Percentiles rank a stretch among this genome's conserved stretches.
Evolutionary conservation across 306 rosid species (phyloP).

Genomic region (Trichosanthes truncata): DNA sequence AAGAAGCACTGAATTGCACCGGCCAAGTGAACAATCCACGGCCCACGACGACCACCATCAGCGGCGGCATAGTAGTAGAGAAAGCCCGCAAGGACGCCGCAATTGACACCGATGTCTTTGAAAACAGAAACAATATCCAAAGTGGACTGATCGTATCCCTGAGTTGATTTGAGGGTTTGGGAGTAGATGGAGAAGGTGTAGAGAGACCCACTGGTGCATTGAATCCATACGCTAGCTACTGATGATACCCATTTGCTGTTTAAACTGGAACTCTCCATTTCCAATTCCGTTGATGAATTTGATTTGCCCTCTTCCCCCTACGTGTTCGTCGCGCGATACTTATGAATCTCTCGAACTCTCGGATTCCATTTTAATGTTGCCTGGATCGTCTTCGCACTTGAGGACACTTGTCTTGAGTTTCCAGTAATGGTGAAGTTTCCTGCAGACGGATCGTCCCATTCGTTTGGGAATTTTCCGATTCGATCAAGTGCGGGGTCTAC

Average conservation of each 20-base stretch:
- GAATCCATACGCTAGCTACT: constrained; percentile 75
- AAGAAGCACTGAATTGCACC: constrained; percentile 58
- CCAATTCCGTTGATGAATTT: constrained; percentile 13
- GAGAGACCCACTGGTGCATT: constrained; percentile 71
- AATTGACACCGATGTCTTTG: constrained; percentile 85
- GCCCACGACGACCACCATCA: constrained; percentile 26
- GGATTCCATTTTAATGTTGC: neutral
- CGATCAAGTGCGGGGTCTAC: neutral
- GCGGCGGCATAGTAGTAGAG: constrained; percentile 54
- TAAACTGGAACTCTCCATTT: constrained; percentile 15
- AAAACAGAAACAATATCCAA: constrained; percentile 87
- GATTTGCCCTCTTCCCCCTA: neutral
- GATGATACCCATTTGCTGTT: constrained; percentile 55
- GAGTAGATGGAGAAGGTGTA: constrained; percentile 89
- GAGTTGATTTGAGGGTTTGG: constrained; percentile 53
- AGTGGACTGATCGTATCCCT: constrained; percentile 72
- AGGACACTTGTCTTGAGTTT: neutral
- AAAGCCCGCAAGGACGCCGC: constrained; percentile 69
- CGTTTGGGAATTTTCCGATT: neutral
- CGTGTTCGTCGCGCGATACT: neutral
- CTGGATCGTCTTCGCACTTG: neutral
- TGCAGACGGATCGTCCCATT: no score
- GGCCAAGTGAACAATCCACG: constrained; percentile 55
- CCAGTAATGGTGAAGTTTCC: neutral
- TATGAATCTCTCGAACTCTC: neutral